Conservation (phyloP, 148 eudicot genomes). For the Linanthus parryae region DNA sequence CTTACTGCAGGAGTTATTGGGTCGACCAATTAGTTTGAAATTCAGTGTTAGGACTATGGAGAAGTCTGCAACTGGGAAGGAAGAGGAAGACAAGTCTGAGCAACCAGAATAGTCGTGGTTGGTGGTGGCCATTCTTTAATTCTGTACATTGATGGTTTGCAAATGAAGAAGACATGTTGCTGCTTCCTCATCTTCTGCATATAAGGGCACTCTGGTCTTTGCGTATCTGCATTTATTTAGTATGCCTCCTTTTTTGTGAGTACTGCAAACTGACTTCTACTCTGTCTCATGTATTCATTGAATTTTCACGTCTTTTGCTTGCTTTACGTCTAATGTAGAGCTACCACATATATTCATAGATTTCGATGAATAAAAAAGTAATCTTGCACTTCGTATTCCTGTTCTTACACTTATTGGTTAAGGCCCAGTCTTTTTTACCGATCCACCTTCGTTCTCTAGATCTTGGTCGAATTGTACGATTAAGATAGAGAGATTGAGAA, state of each 20-base stretch:
- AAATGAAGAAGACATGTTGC: conserved; percentile 2
- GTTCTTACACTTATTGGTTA: too few species aligned
- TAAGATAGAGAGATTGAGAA: too few species aligned
- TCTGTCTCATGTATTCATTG: not conserved
- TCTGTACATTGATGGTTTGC: not conserved
- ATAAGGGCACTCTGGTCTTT: conserved; percentile 3
- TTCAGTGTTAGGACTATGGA: conserved; percentile 45
- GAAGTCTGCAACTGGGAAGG: conserved; percentile 23
- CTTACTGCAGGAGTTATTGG: conserved; percentile 56
- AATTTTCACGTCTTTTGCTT: too few species aligned
- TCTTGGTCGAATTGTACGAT: too few species aligned
- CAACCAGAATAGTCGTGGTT: conserved; percentile 35
- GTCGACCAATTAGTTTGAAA: conserved; percentile 58
- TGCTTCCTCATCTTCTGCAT: not conserved
- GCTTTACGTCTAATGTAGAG: too few species aligned
- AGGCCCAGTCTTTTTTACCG: too few species aligned
- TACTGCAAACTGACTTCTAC: not conserved
- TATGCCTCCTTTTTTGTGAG: conserved; percentile 1
- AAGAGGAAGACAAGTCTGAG: conserved; percentile 22
- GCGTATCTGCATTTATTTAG: not conserved
- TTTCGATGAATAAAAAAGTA: too few species aligned
- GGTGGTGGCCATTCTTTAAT: not conserved
- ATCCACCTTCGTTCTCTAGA: too few species aligned
- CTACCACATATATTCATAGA: too few species aligned
- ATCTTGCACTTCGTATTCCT: too few species aligned